phyloP scores from a whole-genome alignment of 1,139 yeast species.

The Zygosaccharomyces pseudobailii region DNA sequence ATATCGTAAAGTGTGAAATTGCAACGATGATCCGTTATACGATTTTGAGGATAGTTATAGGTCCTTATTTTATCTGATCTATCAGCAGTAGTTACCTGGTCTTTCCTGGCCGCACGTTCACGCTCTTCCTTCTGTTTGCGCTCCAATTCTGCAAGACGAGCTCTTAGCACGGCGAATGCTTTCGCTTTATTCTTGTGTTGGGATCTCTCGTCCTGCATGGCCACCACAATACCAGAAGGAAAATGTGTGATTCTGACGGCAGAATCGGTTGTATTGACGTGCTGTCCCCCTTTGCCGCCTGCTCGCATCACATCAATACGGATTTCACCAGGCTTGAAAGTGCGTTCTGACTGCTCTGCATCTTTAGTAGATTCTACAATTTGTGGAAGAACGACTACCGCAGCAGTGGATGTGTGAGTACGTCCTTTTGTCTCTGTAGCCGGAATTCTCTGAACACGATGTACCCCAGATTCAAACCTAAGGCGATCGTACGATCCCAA shows the following conservation, averaged over 20 bases:
- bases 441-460: constrained; percentile 91
- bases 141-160: constrained; percentile 79
- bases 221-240: constrained; percentile 85
- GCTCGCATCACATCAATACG: constrained; percentile 95
- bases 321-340: constrained; percentile 81
- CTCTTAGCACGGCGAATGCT: constrained; percentile 77
- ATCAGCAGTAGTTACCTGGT: constrained; percentile 84
- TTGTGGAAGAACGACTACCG: constrained; percentile 89
- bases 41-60: constrained; percentile 85
- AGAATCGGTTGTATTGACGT: constrained; percentile 95
- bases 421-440: constrained; percentile 91
- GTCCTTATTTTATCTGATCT: constrained; percentile 92
- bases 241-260: constrained; percentile 91
- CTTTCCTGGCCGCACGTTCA: constrained; percentile 66
- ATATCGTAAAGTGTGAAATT: constrained; percentile 73
- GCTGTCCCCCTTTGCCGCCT: constrained; percentile 98
- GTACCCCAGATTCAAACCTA: constrained; percentile 91
- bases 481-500: constrained; percentile 72
- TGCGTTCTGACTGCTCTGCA: constrained; percentile 62
- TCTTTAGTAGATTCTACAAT: constrained; percentile 46
- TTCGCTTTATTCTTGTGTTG: constrained; percentile 96
- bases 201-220: constrained; percentile 92
- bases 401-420: constrained; percentile 93
- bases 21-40: constrained; percentile 92
- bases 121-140: constrained; percentile 57